phyloP scores from a whole-genome alignment of 1,284 basidiomycete species.

The Sutorius eximius region DNA sequence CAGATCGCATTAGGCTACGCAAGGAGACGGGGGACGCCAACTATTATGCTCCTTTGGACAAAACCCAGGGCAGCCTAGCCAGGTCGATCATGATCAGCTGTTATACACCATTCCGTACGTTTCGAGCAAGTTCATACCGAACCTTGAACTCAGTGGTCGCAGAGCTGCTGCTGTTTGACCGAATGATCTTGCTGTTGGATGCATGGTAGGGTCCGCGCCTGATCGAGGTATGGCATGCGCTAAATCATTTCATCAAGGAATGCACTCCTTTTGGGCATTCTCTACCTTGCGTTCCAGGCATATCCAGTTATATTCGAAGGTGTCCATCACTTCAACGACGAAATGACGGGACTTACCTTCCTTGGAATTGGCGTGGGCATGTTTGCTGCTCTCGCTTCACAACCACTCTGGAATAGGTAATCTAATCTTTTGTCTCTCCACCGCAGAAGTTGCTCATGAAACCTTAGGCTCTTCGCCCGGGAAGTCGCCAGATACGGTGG shows the following conservation, averaged over 20 bases:
- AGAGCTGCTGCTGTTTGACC: slow-evolving; percentile 71
- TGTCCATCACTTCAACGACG: slow-evolving; percentile 51
- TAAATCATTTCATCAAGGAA: slow-evolving; percentile 36
- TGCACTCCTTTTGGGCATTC: slow-evolving; percentile 60
- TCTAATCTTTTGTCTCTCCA: slow-evolving; percentile 26
- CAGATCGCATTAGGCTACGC: slow-evolving; percentile 32
- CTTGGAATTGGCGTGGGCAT: slow-evolving; percentile 64
- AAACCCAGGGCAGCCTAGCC: slow-evolving; percentile 38
- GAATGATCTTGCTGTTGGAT: slow-evolving; percentile 74
- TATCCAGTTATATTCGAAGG: slow-evolving; percentile 57
- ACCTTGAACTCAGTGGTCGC: not conserved
- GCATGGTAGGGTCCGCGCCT: slow-evolving; percentile 42
- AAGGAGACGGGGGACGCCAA: slow-evolving; percentile 43
- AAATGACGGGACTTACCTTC: slow-evolving; percentile 58
- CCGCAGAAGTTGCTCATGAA: not conserved
- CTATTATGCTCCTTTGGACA: slow-evolving; percentile 39
- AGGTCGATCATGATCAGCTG: slow-evolving; percentile 53
- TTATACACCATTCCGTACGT: slow-evolving; percentile 72
- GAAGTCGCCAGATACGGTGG: slow-evolving; percentile 42
- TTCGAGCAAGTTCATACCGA: not conserved
- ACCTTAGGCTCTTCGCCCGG: slow-evolving; percentile 32
- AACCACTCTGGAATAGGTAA: slow-evolving; percentile 56
- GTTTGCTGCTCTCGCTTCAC: slow-evolving; percentile 44
- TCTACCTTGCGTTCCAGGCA: slow-evolving; percentile 63
- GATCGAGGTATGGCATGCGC: not conserved